Conservation (phyloP, 1,284 basidiomycete genomes). For the Sparassis latifolia region DNA sequence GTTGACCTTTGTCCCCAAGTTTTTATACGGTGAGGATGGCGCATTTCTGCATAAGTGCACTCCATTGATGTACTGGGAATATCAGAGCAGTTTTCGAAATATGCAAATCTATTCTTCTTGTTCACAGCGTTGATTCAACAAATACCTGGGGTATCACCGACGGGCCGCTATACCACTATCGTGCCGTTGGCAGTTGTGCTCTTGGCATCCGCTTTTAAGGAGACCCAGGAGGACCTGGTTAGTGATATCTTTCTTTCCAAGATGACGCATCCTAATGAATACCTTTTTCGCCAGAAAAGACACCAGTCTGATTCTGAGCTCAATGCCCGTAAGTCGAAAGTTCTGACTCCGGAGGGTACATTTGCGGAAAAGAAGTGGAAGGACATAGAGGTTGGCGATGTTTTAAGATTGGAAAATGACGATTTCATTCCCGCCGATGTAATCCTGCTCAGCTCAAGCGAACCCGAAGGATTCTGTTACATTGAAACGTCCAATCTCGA, state of each 20-base stretch:
- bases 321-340: constrained; percentile 79
- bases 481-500: constrained; percentile 98
- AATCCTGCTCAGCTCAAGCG: constrained; percentile 82
- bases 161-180: constrained; percentile 94
- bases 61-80: neutral
- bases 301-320: constrained; percentile 93
- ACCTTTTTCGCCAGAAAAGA: constrained; percentile 64
- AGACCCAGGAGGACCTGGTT: constrained; percentile 90
- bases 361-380: constrained; percentile 86
- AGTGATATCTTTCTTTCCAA: constrained; percentile 5
- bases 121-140: constrained; percentile 99
- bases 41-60: neutral
- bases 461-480: constrained; percentile 96
- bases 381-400: constrained; percentile 86
- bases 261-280: too few species aligned
- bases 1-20: constrained; percentile 88
- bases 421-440: constrained; percentile 97
- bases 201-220: constrained; percentile 95
- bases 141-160: constrained; percentile 96
- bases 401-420: constrained; percentile 86
- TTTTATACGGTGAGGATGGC: constrained; percentile 71
- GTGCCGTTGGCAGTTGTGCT: constrained; percentile 86
- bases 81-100: constrained; percentile 95
- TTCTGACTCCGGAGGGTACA: constrained; percentile 57
- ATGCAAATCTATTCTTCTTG: constrained; percentile 98